Evolutionary conservation across 306 rosid genomes (phyloP), one percentile per base, ranked within the genome.

Genomic region (Casuarina cunninghamiana): DNA sequence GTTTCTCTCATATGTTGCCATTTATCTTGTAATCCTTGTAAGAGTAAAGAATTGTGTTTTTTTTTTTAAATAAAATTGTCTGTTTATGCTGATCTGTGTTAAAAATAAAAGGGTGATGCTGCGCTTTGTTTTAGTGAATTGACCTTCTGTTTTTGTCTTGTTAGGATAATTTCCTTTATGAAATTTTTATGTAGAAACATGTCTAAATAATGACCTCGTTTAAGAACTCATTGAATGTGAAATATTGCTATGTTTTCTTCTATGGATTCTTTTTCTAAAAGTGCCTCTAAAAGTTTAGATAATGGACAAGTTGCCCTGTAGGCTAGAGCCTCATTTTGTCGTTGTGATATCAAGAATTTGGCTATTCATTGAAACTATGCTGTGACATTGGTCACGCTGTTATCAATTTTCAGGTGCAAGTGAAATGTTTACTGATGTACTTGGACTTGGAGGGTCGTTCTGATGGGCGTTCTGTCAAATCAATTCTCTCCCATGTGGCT

Each of bases 371-470:
- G 44, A 53, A 71, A 69, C 79, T 55, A 41, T 46, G 15, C 16
- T 21, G n/a, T 54, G 51, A 73, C 38, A 60, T 51, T 45, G 75
- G 69, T 75, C 62, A 55, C 44, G 26, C 50, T 78, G 17, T 63
- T 78, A 58, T 80, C 71, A 6, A 41, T 72, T 74, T 80, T 60
- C 86, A 95, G 99, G 98, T 93, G 65, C 97, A 91, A 74, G 97
- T 95, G 72, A 89, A 90, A 83, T 87, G 97, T 75, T 88, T 85
- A 0, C 79, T 95, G 78, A 87, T 86, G 50, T 91, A 91, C 82
- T 93, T 95, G 99, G 99, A 95, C 81, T 95, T 93, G 74, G 99
- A 93, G 82, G 99, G 97, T 71, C 97, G 97, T 74, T 93, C 99
- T 54, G 97, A 95, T 84, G 97, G 96, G 41, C 84, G 97, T 78